Base-by-base conservation (phyloP, 2,329 filamentous ascomycete genomes). In the Diaporthe ampelina region DNA sequence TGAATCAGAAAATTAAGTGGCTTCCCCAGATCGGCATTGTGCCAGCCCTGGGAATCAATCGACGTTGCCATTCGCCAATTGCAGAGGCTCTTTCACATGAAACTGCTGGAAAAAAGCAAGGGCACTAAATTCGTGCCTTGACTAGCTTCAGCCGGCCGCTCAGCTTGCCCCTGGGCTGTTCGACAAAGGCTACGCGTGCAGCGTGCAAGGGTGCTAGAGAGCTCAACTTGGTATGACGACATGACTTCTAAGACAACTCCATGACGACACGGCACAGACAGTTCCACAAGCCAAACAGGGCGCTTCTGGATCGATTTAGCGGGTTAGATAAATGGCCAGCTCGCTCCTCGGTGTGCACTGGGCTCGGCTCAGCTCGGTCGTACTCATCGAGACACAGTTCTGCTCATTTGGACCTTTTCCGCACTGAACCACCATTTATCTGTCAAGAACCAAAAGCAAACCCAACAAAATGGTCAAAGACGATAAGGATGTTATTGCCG, bases 401-500 rank as follows among this genome's bases (percentile, higher is more conserved):
- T 1, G 4, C 11, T 19, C 21, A 21, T 24, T 58, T 4, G 6
- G 10, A 52, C 21, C 19, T 11, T 13, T 35, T 11, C 4, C 21
- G 2, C 19, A 21, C 11, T n/a, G 32, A n/a, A 19, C 1, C 15
- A 13, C n/a, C 29, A 37, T 15, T 24, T 35, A 9, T 40, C n/a
- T 29, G 10, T 32, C 24, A 35, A 17, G 15, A 58, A 10, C 2
- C 3, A 45, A 45, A 17, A 45, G 2, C n/a, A 4, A 70, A 54
- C 13, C 13, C 54, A 50, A 24, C 70, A 75, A 65, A 9, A 75
- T 75, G 73, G 70, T 79, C 73, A 81, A 81, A 74, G 76, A 77
- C 74, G 72, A 76, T 56, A 78, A 81, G 3, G 79, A 81, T 43
- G 81, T 83, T 52, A 79, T 82, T 76, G 86, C 88, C 67, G 91